Conservation (phyloP, 2,329 filamentous ascomycete species). For the Colletotrichum agaves region DNA sequence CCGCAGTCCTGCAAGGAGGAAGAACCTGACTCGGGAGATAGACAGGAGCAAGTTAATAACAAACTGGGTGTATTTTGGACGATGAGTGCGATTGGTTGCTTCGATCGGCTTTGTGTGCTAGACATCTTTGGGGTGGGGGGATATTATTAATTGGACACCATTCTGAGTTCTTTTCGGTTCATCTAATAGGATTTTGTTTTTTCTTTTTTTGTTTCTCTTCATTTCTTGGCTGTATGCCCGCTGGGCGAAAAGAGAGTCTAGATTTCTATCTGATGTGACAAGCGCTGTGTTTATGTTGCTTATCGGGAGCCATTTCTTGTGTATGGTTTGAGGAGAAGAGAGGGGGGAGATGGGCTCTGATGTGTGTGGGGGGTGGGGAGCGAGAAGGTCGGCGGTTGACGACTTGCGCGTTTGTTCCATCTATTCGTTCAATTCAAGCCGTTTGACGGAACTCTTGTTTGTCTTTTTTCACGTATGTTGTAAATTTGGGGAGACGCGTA, state of each 20-base stretch:
- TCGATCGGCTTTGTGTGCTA: background rate
- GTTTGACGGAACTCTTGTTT: too few species aligned
- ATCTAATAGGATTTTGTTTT: background rate
- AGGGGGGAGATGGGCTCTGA: background rate
- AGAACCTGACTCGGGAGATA: constrained; percentile 29
- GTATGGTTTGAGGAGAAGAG: background rate
- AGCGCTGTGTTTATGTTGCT: background rate
- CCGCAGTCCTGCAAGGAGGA: background rate
- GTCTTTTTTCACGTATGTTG: too few species aligned
- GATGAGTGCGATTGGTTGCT: background rate
- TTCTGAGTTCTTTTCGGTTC: background rate
- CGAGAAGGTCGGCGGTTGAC: background rate
- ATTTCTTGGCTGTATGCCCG: background rate
- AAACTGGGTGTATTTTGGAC: background rate
- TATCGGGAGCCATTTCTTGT: background rate
- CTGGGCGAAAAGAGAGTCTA: too few species aligned
- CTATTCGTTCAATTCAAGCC: background rate
- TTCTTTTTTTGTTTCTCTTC: background rate
- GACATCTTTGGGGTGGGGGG: background rate
- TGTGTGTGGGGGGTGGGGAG: background rate
- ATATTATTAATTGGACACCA: constrained; percentile 6
- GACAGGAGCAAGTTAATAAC: constrained; percentile 9
- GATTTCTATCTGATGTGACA: background rate
- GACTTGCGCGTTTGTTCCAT: background rate
- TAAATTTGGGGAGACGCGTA: background rate